phyloP scores from a whole-genome alignment of 495 filamentous ascomycete species.

The Aspergillus olivimuriae region DNA sequence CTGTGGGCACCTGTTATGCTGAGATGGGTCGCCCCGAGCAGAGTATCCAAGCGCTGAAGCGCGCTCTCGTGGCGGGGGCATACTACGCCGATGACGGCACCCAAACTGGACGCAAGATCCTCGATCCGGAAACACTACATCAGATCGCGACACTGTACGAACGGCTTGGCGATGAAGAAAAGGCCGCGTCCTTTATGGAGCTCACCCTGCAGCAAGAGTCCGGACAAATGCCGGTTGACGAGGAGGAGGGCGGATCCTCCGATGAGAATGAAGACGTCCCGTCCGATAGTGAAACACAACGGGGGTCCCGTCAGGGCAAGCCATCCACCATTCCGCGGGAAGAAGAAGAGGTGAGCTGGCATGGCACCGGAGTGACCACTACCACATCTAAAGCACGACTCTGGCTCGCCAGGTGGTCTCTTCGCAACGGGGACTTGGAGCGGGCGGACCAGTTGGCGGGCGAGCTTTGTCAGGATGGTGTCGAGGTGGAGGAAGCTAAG shows the following conservation, averaged over 20 bases:
- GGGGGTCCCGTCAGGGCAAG: slow-evolving; percentile 12
- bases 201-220: slow-evolving; percentile 81
- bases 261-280: slow-evolving; percentile 28
- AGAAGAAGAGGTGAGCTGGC: slow-evolving; percentile 36
- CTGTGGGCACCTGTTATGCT: slow-evolving; percentile 83
- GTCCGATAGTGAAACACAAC: slow-evolving; percentile 28
- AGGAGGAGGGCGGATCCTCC: slow-evolving; percentile 19
- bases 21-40: slow-evolving; percentile 77
- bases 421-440: slow-evolving; percentile 63
- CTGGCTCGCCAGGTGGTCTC: slow-evolving; percentile 85
- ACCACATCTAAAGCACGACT: slow-evolving; percentile 87
- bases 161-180: slow-evolving; percentile 61
- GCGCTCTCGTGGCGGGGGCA: slow-evolving; percentile 76
- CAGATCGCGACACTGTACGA: slow-evolving; percentile 91
- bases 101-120: slow-evolving; percentile 40
- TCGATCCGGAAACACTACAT: slow-evolving; percentile 85
- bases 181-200: slow-evolving; percentile 91
- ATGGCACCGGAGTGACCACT: slow-evolving; percentile 70
- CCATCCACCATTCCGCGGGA: slow-evolving; percentile 9
- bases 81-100: slow-evolving; percentile 61
- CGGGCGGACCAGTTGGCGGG: slow-evolving; percentile 76
- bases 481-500: slow-evolving; percentile 97
- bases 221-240: slow-evolving; percentile 40
- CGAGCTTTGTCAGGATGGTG: slow-evolving; percentile 91
- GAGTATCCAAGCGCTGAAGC: slow-evolving; percentile 90